Conservation (phyloP, 805 yeast species). For the Candida koratica region DNA sequence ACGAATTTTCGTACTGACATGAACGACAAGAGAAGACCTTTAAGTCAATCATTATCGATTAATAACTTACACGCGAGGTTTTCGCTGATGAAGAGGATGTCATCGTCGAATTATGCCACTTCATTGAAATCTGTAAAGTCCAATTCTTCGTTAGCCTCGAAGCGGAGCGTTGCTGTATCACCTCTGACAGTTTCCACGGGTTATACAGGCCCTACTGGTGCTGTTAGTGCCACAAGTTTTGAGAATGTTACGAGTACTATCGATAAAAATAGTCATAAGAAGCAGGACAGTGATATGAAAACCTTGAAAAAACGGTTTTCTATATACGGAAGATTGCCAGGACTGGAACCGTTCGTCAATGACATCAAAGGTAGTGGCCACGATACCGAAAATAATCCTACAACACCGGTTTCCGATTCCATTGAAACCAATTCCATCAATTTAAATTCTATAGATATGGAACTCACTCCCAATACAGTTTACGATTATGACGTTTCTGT, state of each 20-base stretch:
- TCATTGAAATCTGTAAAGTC: slow-evolving; percentile 2
- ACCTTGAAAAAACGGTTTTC: slow-evolving; percentile 2
- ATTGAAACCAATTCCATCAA: slow-evolving; percentile 9
- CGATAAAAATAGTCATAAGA: not conserved
- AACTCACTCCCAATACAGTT: slow-evolving; percentile 3
- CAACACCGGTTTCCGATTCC: slow-evolving; percentile 9
- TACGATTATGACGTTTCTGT: slow-evolving; percentile 1
- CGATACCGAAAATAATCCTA: slow-evolving; percentile 7
- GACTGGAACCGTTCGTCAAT: not conserved
- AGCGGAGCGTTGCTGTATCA: too few species aligned
- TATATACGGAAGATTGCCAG: slow-evolving; percentile 1
- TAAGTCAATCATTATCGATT: slow-evolving; percentile 15
- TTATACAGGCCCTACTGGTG: not conserved
- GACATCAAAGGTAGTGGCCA: not conserved
- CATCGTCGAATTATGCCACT: slow-evolving; percentile 1
- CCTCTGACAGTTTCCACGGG: not conserved
- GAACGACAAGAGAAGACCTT: slow-evolving; percentile 14
- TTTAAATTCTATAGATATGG: slow-evolving; percentile 11
- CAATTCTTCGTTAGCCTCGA: slow-evolving; percentile 2
- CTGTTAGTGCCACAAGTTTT: slow-evolving; percentile 6
- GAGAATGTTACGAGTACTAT: not conserved
- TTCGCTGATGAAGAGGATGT: slow-evolving; percentile 1
- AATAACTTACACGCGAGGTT: slow-evolving; percentile 10
- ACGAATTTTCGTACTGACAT: too few species aligned
- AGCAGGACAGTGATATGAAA: not conserved